Evolutionary conservation across 306 rosid species (phyloP).

Genomic region (Castanea crenata): DNA sequence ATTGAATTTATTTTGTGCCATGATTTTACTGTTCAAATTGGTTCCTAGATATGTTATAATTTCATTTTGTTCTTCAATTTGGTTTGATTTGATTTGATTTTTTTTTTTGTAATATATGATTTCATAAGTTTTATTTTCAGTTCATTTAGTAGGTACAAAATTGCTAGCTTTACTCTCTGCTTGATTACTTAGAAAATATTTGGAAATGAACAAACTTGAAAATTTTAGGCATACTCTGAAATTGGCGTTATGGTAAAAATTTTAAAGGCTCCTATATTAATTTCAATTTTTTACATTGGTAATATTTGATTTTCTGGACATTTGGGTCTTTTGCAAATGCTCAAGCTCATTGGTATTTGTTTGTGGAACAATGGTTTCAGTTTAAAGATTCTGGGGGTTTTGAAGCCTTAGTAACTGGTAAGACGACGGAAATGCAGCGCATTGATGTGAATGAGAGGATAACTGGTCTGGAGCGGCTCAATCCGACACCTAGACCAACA

Average conservation of each 20-base stretch:
- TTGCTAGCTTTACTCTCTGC: background rate
- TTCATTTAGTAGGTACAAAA: background rate
- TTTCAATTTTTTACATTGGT: background rate
- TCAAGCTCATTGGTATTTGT: slow-evolving; percentile 21
- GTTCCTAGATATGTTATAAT: background rate
- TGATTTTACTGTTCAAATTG: background rate
- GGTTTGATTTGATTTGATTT: background rate
- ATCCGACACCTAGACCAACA: slow-evolving; percentile 94
- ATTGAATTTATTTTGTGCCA: background rate
- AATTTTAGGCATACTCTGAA: background rate
- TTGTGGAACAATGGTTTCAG: slow-evolving; percentile 44
- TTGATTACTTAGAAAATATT: background rate
- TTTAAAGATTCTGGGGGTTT: slow-evolving; percentile 96
- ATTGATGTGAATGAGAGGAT: slow-evolving; percentile 96
- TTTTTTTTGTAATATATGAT: background rate
- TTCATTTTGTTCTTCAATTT: background rate
- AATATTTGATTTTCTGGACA: background rate
- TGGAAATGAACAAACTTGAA: background rate
- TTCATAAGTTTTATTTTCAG: background rate
- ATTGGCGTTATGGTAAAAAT: background rate
- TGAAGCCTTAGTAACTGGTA: slow-evolving; percentile 83
- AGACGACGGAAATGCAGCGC: slow-evolving; percentile 67
- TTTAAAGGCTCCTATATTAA: background rate
- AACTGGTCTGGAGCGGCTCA: slow-evolving; percentile 88
- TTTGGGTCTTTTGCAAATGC: background rate